Evolutionary conservation across 768 basidiomycete species (phyloP).

Genomic region (Chalciporus pseudorubinellus): DNA sequence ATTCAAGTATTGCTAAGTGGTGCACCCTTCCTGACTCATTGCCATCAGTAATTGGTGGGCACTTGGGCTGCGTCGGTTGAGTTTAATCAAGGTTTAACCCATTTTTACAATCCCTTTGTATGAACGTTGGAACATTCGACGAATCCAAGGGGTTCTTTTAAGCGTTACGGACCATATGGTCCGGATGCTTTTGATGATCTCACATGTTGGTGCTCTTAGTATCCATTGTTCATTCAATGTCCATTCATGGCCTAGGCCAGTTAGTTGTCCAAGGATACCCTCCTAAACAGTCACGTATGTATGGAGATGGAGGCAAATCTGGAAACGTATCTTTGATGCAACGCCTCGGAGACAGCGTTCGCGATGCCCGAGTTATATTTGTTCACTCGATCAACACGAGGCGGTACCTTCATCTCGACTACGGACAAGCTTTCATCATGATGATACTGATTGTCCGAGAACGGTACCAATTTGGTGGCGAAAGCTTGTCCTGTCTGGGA

Average conservation of each 20-base stretch:
- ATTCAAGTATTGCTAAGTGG: too few species aligned
- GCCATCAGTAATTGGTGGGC: slow-evolving; percentile 12
- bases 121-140: not conserved
- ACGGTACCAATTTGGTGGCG: too few species aligned
- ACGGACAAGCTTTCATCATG: not conserved
- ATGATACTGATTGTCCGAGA: too few species aligned
- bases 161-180: not conserved
- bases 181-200: too few species aligned
- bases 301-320: not conserved
- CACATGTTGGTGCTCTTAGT: too few species aligned
- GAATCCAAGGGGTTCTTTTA: not conserved
- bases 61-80: not conserved
- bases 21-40: too few species aligned
- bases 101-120: slow-evolving; percentile 10
- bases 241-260: too few species aligned
- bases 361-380: not conserved
- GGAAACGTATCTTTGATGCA: too few species aligned
- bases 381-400: slow-evolving; percentile 20
- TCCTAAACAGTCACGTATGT: too few species aligned
- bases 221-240: not conserved
- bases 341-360: not conserved
- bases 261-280: not conserved
- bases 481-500: not conserved
- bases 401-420: slow-evolving; percentile 19
- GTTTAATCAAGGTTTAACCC: slow-evolving; percentile 11